phyloP scores from a whole-genome alignment of 1,139 yeast genomes.

The Sugiyamaella castrensis region DNA sequence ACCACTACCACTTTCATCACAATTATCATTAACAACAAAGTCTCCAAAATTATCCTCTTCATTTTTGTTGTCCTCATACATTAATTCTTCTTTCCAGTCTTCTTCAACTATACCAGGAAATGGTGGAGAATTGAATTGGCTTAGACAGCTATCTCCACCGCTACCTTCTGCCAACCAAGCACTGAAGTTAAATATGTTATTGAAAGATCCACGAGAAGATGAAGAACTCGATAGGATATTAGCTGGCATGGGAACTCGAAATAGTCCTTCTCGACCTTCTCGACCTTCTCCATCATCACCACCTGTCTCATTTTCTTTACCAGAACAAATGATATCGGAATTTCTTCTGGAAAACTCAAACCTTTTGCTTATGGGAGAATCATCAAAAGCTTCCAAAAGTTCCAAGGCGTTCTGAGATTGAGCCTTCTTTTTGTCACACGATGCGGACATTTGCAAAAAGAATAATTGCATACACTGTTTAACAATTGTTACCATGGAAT shows the following conservation, averaged over 20 bases:
- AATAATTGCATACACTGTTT: constrained; percentile 22
- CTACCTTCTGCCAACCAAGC: constrained; percentile 7
- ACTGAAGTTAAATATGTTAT: constrained; percentile 1
- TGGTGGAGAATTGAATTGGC: constrained; percentile 4
- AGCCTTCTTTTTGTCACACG: constrained; percentile 15
- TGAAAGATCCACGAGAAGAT: background rate
- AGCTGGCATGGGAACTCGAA: too few species aligned
- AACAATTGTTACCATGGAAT: constrained; percentile 18
- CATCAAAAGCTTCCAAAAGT: constrained; percentile 16
- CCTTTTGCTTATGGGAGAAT: background rate
- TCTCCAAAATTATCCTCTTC: background rate
- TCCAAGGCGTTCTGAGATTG: constrained; percentile 17
- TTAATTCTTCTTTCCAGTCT: background rate
- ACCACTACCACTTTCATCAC: background rate
- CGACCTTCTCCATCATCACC: background rate
- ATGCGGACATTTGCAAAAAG: constrained; percentile 15
- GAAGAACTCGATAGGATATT: background rate
- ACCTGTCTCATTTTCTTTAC: background rate
- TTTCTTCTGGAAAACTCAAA: too few species aligned
- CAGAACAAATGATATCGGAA: too few species aligned
- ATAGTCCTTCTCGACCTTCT: too few species aligned
- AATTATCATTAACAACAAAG: background rate
- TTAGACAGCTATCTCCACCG: background rate
- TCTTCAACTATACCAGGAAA: constrained; percentile 1
- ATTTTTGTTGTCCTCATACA: background rate